Evolutionary conservation across 225 moss, liverwort and hornwort genomes (phyloP).

Genomic region (Sphagnum tenellum): DNA sequence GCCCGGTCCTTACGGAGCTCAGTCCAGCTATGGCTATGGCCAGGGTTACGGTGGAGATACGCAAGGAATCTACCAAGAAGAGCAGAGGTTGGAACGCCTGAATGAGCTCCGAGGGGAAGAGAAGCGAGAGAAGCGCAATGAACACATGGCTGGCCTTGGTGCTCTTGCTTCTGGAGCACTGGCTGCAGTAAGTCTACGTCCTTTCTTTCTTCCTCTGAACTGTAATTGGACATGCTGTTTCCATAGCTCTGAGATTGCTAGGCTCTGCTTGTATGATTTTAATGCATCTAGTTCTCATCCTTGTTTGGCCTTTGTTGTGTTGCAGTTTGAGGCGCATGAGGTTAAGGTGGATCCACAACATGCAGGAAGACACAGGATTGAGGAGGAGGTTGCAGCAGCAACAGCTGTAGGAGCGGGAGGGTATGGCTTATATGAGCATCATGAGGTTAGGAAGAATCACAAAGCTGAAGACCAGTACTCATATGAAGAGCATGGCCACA

Average conservation of each 20-base stretch:
- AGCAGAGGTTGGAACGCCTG: background rate
- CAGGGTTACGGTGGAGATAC: background rate
- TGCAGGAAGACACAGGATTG: background rate
- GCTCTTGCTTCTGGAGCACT: constrained; percentile 1
- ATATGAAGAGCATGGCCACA: background rate
- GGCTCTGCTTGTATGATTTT: too few species aligned
- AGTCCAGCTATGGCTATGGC: background rate
- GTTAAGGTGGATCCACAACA: background rate
- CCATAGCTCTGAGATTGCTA: too few species aligned
- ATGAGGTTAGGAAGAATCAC: background rate
- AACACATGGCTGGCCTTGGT: background rate
- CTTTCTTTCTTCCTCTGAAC: background rate
- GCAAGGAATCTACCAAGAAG: constrained; percentile 1
- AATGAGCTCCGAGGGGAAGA: background rate
- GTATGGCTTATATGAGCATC: background rate
- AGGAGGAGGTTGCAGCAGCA: background rate
- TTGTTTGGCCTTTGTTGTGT: background rate
- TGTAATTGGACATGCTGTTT: too few species aligned
- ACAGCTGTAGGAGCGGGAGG: background rate
- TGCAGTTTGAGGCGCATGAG: background rate
- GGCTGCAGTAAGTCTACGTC: background rate
- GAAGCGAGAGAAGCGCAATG: background rate
- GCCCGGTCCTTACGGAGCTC: background rate
- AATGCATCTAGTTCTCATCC: too few species aligned
- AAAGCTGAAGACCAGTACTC: background rate